phyloP scores from a whole-genome alignment of 768 basidiomycete genomes.

The Agaricus subrufescens region DNA sequence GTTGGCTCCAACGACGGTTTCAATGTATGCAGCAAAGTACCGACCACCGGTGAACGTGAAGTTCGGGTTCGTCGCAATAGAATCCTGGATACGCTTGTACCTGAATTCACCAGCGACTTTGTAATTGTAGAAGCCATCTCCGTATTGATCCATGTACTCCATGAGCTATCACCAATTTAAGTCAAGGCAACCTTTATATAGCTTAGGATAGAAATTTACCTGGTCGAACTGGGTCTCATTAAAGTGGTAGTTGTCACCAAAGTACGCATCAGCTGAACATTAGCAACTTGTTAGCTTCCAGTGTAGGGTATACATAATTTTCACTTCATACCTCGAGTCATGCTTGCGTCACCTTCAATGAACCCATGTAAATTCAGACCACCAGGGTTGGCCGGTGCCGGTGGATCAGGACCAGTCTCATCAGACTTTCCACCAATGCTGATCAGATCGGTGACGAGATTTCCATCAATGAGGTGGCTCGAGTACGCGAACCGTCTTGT shows the following conservation, averaged over 20 bases:
- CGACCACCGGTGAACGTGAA: conserved; percentile 14
- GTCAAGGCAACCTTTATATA: too few relatives aligned
- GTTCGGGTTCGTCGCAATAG: conserved; percentile 17
- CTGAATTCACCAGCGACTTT: conserved; percentile 15
- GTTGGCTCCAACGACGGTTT: conserved; percentile 11
- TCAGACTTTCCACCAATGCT: conserved; percentile 17
- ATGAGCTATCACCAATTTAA: conserved; percentile 8
- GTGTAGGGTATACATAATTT: too few relatives aligned
- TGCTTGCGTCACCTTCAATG: conserved; percentile 16
- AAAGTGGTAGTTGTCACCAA: conserved; percentile 18
- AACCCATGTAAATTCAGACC: conserved; percentile 17
- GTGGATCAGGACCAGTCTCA: conserved; percentile 15
- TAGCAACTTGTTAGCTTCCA: background rate
- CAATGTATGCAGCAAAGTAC: conserved; percentile 13
- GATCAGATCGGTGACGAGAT: conserved; percentile 13
- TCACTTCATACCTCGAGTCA: conserved; percentile 6
- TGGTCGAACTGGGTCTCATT: conserved; percentile 17
- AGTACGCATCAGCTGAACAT: conserved; percentile 12
- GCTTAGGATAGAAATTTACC: background rate
- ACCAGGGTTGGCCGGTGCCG: conserved; percentile 16
- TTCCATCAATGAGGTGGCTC: conserved; percentile 16
- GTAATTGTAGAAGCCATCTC: conserved; percentile 17
- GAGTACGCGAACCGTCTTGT: conserved; percentile 14
- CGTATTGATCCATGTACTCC: conserved; percentile 14
- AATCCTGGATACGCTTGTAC: conserved; percentile 15